phyloP scores from a whole-genome alignment of 305 asterid genomes.

The Fraxinus sp. region DNA sequence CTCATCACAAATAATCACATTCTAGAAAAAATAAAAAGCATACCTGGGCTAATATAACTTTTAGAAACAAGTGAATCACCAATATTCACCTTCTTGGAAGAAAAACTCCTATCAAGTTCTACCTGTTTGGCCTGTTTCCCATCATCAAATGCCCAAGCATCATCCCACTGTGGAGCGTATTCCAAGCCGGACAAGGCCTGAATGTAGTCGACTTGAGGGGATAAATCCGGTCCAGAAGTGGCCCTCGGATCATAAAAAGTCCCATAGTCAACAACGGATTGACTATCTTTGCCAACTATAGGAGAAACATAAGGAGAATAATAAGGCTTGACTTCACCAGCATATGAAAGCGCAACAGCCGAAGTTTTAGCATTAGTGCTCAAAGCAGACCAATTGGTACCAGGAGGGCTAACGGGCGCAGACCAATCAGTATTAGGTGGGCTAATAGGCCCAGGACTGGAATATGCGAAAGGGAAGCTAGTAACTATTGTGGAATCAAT shows the following conservation, averaged over 20 bases:
- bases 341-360: conserved; percentile 31
- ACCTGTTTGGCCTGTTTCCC: conserved; percentile 43
- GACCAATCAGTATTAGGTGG: conserved; percentile 44
- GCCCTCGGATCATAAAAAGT: conserved; percentile 39
- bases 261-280: conserved; percentile 35
- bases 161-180: conserved; percentile 46
- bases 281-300: conserved; percentile 34
- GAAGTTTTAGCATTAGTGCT: conserved; percentile 30
- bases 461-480: conserved; percentile 32
- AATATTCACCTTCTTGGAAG: conserved; percentile 34
- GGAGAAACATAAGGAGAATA: conserved; percentile 48
- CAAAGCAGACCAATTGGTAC: conserved; percentile 41
- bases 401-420: conserved; percentile 33
- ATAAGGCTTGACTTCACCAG: conserved; percentile 45
- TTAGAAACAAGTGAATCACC: conserved; percentile 38
- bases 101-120: conserved; percentile 38
- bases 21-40: background rate
- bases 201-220: conserved; percentile 56
- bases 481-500: conserved; percentile 39
- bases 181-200: conserved; percentile 57
- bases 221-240: conserved; percentile 36
- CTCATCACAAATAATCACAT: background rate
- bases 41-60: conserved; percentile 54
- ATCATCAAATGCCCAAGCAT: conserved; percentile 45
- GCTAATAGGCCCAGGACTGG: conserved; percentile 36